Conservation (phyloP, 2,329 filamentous ascomycete species). For the Ascochyta clinopodiicola region DNA sequence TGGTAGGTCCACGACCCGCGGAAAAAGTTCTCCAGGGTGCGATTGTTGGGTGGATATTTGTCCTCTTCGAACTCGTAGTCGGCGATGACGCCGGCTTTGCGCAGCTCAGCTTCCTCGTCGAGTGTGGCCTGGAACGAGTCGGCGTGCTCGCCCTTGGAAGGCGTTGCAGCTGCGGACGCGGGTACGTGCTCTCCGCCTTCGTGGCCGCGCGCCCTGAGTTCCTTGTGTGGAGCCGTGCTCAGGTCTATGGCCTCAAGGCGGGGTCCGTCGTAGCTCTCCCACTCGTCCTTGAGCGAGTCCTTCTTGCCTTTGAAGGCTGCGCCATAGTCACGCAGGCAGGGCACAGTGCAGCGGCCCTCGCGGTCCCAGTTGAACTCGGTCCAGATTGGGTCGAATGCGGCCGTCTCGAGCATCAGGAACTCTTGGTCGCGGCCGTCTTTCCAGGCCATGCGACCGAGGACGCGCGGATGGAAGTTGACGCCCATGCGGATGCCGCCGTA, state of each 20-base stretch:
- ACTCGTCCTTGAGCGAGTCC: conserved; percentile 57
- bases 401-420: conserved; percentile 64
- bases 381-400: conserved; percentile 64
- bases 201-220: conserved; percentile 31
- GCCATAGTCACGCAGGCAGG: conserved; percentile 61
- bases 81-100: conserved; percentile 50
- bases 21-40: conserved; percentile 64
- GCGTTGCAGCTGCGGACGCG: conserved; percentile 36
- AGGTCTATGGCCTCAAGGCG: conserved; percentile 48
- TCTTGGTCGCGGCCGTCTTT: conserved; percentile 62
- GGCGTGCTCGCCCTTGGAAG: conserved; percentile 30
- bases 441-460: conserved; percentile 63
- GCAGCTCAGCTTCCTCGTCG: conserved; percentile 50
- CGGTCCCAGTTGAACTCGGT: conserved; percentile 63
- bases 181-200: conserved; percentile 38
- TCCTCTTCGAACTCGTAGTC: conserved; percentile 59
- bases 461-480: conserved; percentile 63
- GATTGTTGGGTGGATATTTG: conserved; percentile 62
- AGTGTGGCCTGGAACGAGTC: conserved; percentile 51
- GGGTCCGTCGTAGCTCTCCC: conserved; percentile 59
- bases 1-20: conserved; percentile 64
- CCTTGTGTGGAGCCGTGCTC: conserved; percentile 34
- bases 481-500: conserved; percentile 64
- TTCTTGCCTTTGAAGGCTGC: conserved; percentile 59
- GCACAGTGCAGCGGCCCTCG: conserved; percentile 60